phyloP scores from a whole-genome alignment of 2,329 filamentous ascomycete species.

The Sclerotiophoma versabilis region DNA sequence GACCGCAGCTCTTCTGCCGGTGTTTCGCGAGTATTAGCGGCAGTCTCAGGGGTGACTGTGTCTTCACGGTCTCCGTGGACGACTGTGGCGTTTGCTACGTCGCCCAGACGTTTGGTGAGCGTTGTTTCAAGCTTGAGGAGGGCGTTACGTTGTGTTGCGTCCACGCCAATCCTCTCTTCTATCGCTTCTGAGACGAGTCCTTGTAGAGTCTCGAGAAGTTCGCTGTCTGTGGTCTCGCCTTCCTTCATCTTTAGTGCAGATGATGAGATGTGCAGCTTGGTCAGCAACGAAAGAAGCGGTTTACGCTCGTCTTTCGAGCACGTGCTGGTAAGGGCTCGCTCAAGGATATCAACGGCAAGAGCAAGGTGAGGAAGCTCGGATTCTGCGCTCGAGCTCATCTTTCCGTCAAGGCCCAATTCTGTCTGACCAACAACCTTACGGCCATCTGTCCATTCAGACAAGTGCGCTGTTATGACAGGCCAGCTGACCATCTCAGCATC shows the following conservation, averaged over 20 bases:
- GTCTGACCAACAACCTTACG: constrained; percentile 74
- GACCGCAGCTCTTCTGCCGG: constrained; percentile 1
- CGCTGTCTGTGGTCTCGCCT: constrained; percentile 24
- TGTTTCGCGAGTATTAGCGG: constrained; percentile 7
- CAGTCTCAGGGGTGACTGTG: constrained; percentile 28
- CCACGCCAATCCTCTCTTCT: constrained; percentile 58
- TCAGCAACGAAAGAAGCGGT: constrained; percentile 67
- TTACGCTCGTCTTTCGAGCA: constrained; percentile 84
- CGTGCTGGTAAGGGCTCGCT: constrained; percentile 71
- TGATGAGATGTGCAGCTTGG: constrained; percentile 80
- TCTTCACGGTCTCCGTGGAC: constrained; percentile 13
- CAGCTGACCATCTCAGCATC: constrained; percentile 77
- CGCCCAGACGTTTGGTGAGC: constrained; percentile 61
- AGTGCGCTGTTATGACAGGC: constrained; percentile 77
- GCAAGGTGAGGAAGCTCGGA: constrained; percentile 82
- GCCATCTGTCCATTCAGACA: constrained; percentile 95
- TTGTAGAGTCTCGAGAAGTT: constrained; percentile 46
- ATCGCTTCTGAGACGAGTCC: constrained; percentile 57
- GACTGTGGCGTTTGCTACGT: constrained; percentile 26
- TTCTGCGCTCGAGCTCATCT: constrained; percentile 63
- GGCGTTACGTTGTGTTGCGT: constrained; percentile 60
- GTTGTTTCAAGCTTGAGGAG: constrained; percentile 61
- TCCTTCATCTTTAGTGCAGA: constrained; percentile 51
- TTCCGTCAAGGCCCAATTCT: constrained; percentile 50
- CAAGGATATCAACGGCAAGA: constrained; percentile 78